Evolutionary conservation across 495 filamentous ascomycete species (phyloP), one percentile per base, ranked within the genome.

Genomic region (Talaromyces liani): DNA sequence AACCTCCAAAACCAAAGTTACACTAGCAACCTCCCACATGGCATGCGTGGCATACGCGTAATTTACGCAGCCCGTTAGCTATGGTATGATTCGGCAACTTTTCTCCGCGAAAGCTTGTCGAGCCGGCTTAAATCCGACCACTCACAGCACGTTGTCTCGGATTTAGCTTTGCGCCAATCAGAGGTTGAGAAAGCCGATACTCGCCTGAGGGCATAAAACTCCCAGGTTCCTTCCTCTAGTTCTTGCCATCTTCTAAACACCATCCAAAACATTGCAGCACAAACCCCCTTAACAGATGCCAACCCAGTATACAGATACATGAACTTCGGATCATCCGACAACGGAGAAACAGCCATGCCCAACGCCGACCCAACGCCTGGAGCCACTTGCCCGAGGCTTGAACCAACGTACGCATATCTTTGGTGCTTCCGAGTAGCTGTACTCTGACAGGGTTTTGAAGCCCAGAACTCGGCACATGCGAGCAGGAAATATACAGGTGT

Each of bases 301-400:
- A 76, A 70, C 20, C 79, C 80, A 24, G 78, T 73, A 62, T 83
- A 85, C 61, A 24, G 22, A 71, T 75, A 80, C 0, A 80, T 76
- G 39, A 85, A 69, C 51, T 63, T 22, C 2, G 73, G 75, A 66
- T 77, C 68, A 24, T 66, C 62, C 10, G 70, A 56, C 0, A 73
- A n/a, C 1, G 75, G 73, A 41, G 65, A 63, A 1, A 78, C 64
- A 0, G 72, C 73, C 22, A n/a, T n/a, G n/a, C n/a, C n/a, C n/a
- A n/a, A n/a, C n/a, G n/a, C n/a, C n/a, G n/a, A n/a, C n/a, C n/a
- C n/a, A n/a, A n/a, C n/a, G n/a, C n/a, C n/a, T n/a, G n/a, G n/a
- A n/a, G n/a, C n/a, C n/a, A n/a, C n/a, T n/a, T n/a, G n/a, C n/a
- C n/a, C n/a, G n/a, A n/a, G n/a, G n/a, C n/a, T n/a, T n/a, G n/a